Conservation (phyloP, 2,329 filamentous ascomycete species). For the Fusarium oxysporum region DNA sequence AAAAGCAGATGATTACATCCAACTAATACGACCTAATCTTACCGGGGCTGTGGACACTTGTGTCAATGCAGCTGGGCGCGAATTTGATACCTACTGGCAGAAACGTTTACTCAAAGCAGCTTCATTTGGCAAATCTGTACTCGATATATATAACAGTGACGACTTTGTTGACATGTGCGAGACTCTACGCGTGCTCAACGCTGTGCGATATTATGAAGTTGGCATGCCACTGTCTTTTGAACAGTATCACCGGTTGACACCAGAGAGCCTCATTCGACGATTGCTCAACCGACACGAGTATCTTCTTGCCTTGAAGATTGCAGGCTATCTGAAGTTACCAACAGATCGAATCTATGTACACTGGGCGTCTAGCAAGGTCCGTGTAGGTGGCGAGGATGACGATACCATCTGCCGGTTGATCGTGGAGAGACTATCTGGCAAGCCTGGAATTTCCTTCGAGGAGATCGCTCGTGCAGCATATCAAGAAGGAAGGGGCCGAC, state of each 20-base stretch:
- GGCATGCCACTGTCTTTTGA: constrained; percentile 93
- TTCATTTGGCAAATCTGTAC: constrained; percentile 95
- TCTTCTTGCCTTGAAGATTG: constrained; percentile 87
- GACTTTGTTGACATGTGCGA: constrained; percentile 99
- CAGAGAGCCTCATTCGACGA: constrained; percentile 86
- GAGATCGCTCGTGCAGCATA: constrained; percentile 93
- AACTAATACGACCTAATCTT: constrained; percentile 87
- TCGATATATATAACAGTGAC: constrained; percentile 97
- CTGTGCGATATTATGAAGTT: constrained; percentile 89
- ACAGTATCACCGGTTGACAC: constrained; percentile 90
- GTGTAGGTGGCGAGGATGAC: constrained; percentile 85
- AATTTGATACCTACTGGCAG: constrained; percentile 92
- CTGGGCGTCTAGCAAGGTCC: constrained; percentile 96
- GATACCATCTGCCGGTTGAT: constrained; percentile 88
- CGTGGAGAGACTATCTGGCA: constrained; percentile 86
- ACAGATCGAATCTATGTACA: constrained; percentile 94
- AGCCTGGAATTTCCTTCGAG: constrained; percentile 94
- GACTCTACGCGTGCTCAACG: constrained; percentile 90
- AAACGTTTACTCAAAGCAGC: constrained; percentile 96
- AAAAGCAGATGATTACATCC: constrained; percentile 97
- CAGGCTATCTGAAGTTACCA: constrained; percentile 85
- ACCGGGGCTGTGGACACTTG: constrained; percentile 95
- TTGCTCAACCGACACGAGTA: constrained; percentile 93
- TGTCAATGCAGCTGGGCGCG: constrained; percentile 91
- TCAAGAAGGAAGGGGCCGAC: constrained; percentile 88